phyloP scores from a whole-genome alignment of 768 basidiomycete species.

The Leccinellum luteum region DNA sequence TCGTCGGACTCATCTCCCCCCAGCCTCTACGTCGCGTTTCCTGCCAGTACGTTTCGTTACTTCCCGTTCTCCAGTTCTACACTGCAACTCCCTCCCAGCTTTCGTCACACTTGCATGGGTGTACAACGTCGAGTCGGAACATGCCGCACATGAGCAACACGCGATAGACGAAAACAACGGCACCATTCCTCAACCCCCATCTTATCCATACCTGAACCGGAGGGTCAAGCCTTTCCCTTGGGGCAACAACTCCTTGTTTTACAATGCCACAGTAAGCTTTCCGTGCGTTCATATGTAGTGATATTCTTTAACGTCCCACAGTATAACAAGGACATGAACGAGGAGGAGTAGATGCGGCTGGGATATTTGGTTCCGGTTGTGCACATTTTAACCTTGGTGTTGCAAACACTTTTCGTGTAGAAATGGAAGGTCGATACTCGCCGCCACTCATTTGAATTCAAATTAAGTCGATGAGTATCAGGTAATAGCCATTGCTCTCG shows the following conservation, averaged over 20 bases:
- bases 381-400: neutral
- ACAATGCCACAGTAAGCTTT: constrained; percentile 63
- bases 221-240: constrained; percentile 81
- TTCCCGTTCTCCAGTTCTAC: constrained; percentile 9
- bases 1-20: constrained; percentile 5
- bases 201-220: constrained; percentile 77
- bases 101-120: constrained; percentile 41
- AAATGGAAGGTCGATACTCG: neutral
- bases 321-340: constrained; percentile 64
- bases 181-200: constrained; percentile 63
- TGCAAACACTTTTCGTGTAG: neutral
- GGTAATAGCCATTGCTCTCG: constrained; percentile 8
- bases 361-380: neutral
- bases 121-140: constrained; percentile 55
- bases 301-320: constrained; percentile 25
- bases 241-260: constrained; percentile 83
- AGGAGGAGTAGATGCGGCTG: constrained; percentile 20
- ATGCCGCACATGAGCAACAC: constrained; percentile 69
- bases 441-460: neutral
- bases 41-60: constrained; percentile 59
- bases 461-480: constrained; percentile 20
- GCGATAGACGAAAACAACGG: constrained; percentile 72
- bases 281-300: neutral
- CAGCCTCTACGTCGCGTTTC: constrained; percentile 74
- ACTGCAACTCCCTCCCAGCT: constrained; percentile 14